These are phyloP conservation scores for Lentinula lateritia DNA, from an alignment of 768 basidiomycete species.

Conservation along the genomic window DNA sequence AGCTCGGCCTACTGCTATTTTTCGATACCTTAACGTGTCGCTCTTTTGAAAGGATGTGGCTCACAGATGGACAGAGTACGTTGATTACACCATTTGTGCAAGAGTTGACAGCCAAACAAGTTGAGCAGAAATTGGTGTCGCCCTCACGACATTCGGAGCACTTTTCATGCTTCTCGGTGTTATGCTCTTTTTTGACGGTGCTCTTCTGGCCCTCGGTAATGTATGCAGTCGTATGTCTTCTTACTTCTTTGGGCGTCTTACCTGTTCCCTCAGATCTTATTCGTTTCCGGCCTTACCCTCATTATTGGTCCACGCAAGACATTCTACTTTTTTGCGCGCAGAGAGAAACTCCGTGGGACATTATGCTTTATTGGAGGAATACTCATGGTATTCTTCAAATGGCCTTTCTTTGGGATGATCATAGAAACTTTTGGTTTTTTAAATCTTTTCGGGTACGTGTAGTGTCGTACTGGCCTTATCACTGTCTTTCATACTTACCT, in stretches of 20 bases:
- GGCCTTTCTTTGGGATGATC: slow-evolving; percentile 90
- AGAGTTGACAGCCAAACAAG: background rate
- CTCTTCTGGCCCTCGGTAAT: slow-evolving; percentile 94
- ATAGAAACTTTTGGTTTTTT: slow-evolving; percentile 97
- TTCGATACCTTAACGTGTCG: background rate
- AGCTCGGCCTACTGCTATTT: background rate
- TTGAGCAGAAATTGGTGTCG: slow-evolving; percentile 88
- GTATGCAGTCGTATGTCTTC: slow-evolving; percentile 32
- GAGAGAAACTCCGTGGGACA: slow-evolving; percentile 90
- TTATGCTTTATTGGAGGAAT: slow-evolving; percentile 87
- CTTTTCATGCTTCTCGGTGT: slow-evolving; percentile 97
- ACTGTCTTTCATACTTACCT: background rate
- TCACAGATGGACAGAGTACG: slow-evolving; percentile 4
- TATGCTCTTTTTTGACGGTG: slow-evolving; percentile 94
- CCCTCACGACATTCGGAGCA: slow-evolving; percentile 90
- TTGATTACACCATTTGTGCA: background rate
- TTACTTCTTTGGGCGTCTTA: background rate
- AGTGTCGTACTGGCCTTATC: slow-evolving; percentile 12
- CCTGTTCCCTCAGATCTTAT: slow-evolving; percentile 70
- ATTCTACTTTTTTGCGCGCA: slow-evolving; percentile 95
- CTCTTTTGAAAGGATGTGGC: slow-evolving; percentile 1
- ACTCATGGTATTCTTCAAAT: slow-evolving; percentile 89
- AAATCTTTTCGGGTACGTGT: slow-evolving; percentile 87
- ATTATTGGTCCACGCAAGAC: slow-evolving; percentile 98
- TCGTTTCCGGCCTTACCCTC: slow-evolving; percentile 88